Evolutionary conservation across 805 yeast genomes (phyloP).

Genomic region (Pichia nakasei): DNA sequence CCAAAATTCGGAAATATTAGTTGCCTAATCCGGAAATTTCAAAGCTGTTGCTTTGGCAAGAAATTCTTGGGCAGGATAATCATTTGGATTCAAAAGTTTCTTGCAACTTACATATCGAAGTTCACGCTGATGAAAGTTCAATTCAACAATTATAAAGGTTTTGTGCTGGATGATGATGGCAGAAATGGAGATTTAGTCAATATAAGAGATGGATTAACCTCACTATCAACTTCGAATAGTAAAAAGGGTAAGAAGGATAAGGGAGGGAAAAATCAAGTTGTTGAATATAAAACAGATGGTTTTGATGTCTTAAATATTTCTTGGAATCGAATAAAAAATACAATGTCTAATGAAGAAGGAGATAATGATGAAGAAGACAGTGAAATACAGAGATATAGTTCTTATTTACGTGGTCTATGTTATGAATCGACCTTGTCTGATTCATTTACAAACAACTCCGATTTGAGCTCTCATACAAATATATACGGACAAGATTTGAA

Average conservation of each 20-base stretch:
- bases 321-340: background rate
- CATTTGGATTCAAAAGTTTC: too few species aligned
- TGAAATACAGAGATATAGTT: background rate
- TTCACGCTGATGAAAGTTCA: background rate
- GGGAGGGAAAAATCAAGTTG: background rate
- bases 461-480: constrained; percentile 5
- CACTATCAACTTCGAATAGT: background rate
- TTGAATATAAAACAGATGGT: constrained; percentile 5
- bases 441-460: background rate
- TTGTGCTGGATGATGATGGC: background rate
- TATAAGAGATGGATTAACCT: background rate
- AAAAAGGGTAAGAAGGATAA: background rate
- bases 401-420: background rate
- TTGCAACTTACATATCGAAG: too few species aligned
- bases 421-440: background rate
- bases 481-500: constrained; percentile 2
- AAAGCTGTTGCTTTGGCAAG: too few species aligned
- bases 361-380: background rate
- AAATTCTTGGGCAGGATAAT: too few species aligned
- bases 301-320: constrained; percentile 8
- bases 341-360: background rate
- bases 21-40: too few species aligned
- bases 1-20: too few species aligned
- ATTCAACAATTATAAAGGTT: constrained; percentile 6
- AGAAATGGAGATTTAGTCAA: background rate